These are phyloP conservation scores for Phaeophleospora eucalypticola DNA, from an alignment of 2,329 filamentous ascomycete species.

Conservation along the genomic window DNA sequence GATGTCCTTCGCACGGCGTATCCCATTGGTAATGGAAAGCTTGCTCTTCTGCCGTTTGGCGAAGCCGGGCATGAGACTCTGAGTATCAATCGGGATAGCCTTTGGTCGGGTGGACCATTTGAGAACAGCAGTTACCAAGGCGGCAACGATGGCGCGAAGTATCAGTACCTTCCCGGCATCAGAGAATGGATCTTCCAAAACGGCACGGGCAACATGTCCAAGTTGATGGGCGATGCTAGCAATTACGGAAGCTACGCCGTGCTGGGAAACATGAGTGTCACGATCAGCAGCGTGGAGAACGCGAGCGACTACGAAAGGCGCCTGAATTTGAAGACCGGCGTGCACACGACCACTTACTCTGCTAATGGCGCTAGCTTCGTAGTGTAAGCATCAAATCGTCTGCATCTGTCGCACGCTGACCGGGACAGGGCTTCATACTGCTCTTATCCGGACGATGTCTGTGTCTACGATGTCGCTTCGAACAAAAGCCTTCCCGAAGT, in stretches of 20 bases:
- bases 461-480: too few species aligned
- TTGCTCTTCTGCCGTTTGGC: conserved; percentile 47
- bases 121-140: conserved; percentile 43
- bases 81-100: conserved; percentile 46
- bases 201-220: conserved; percentile 44
- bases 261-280: conserved; percentile 45
- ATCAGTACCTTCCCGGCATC: conserved; percentile 39
- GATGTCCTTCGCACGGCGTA: too few species aligned
- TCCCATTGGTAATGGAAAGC: too few species aligned
- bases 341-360: conserved; percentile 34
- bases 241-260: conserved; percentile 48
- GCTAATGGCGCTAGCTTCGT: conserved; percentile 30
- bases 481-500: too few species aligned
- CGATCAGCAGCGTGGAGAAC: conserved; percentile 31
- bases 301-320: conserved; percentile 38
- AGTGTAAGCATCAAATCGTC: too few species aligned
- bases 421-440: too few species aligned
- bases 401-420: too few species aligned
- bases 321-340: conserved; percentile 44
- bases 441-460: too few species aligned
- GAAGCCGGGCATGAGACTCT: conserved; percentile 41
- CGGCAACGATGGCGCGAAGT: conserved; percentile 40
- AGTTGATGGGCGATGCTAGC: conserved; percentile 38
- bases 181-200: conserved; percentile 48
- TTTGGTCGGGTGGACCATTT: conserved; percentile 52